Conservation (phyloP, 306 rosid species). For the Dalbergia cochinchinensis region DNA sequence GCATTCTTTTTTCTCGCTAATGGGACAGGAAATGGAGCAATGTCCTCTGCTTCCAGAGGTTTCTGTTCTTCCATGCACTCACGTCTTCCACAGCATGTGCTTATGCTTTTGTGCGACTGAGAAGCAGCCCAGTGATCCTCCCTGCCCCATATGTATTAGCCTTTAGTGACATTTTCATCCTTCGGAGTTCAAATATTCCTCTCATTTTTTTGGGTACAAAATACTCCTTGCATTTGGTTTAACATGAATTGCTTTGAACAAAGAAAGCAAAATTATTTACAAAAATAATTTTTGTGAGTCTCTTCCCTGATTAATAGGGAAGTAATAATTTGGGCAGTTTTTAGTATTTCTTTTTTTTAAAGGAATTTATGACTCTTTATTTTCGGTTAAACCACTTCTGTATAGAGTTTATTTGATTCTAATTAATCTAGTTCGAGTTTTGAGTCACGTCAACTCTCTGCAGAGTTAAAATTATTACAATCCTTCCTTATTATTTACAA, state of each 20-base stretch:
- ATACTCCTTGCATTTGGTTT: background rate
- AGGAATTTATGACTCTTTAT: too few species aligned
- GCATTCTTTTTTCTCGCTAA: background rate
- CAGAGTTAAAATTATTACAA: too few species aligned
- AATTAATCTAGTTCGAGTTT: too few species aligned
- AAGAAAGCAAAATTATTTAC: background rate
- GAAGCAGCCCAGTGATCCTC: conserved; percentile 7
- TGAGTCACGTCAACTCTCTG: too few species aligned
- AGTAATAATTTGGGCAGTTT: too few species aligned
- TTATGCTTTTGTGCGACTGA: background rate
- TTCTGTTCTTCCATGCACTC: conserved; percentile 39
- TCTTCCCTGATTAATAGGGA: too few species aligned
- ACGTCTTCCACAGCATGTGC: conserved; percentile 35
- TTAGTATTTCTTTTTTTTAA: too few species aligned
- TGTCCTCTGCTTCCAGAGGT: conserved; percentile 8
- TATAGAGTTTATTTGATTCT: too few species aligned
- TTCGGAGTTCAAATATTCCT: background rate
- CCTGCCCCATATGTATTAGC: conserved; percentile 25
- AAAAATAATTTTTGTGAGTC: too few species aligned
- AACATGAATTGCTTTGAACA: background rate
- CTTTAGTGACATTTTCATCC: background rate
- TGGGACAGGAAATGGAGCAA: background rate
- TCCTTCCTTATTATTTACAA: too few species aligned
- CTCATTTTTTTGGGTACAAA: background rate
- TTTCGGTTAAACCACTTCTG: too few species aligned